Evolutionary conservation across 2,329 filamentous ascomycete genomes (phyloP).

Genomic region (Rhinocladiella similis): DNA sequence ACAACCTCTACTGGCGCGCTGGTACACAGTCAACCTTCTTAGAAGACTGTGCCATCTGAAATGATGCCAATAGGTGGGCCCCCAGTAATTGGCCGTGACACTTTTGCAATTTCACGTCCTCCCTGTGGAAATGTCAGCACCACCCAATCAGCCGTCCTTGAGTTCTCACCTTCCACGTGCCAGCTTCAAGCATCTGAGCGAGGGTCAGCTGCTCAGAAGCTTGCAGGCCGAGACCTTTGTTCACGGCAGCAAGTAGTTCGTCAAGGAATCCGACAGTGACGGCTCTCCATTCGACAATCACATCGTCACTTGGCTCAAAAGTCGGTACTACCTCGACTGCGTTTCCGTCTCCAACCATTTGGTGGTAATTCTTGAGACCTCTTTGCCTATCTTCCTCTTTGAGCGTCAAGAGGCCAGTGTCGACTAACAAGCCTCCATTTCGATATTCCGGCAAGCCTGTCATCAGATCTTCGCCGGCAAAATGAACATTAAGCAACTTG

Average conservation of each 20-base stretch:
- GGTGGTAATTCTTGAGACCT: constrained; percentile 68
- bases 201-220: constrained; percentile 72
- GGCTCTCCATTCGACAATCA: constrained; percentile 78
- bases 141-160: constrained; percentile 4
- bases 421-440: constrained; percentile 84
- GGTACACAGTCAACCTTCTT: constrained; percentile 31
- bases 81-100: constrained; percentile 92
- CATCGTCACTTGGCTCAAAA: constrained; percentile 72
- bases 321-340: constrained; percentile 72
- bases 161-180: constrained; percentile 86
- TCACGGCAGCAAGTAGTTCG: constrained; percentile 68
- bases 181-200: constrained; percentile 89
- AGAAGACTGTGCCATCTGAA: constrained; percentile 96
- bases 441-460: constrained; percentile 90
- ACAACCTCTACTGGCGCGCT: no score
- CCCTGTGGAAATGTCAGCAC: constrained; percentile 55
- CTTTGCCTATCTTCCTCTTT: constrained; percentile 69
- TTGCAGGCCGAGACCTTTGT: constrained; percentile 64
- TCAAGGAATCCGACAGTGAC: constrained; percentile 74
- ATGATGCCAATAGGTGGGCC: constrained; percentile 95
- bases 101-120: constrained; percentile 92
- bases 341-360: constrained; percentile 72
- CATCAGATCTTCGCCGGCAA: constrained; percentile 76
- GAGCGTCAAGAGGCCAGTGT: constrained; percentile 77
- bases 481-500: constrained; percentile 75